These are phyloP conservation scores for Xylaria venustula DNA, from an alignment of 495 filamentous ascomycete species.

Conservation along the genomic window DNA sequence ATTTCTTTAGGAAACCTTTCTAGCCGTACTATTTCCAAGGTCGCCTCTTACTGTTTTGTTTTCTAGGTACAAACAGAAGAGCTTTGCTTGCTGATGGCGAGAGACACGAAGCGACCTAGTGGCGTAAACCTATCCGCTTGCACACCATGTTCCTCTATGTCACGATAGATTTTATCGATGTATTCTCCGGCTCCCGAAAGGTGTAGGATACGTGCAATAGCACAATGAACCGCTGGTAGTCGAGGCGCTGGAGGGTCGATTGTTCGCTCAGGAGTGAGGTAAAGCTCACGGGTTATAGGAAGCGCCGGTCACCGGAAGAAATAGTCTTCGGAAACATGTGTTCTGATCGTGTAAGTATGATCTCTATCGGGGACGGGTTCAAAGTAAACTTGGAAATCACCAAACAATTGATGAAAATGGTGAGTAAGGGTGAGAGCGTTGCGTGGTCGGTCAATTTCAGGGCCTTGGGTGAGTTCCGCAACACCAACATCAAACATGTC, in stretches of 20 bases:
- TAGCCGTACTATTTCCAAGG: not conserved
- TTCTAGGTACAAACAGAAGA: constrained; percentile 8
- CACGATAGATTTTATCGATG: constrained; percentile 33
- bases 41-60: not conserved
- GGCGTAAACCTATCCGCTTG: constrained; percentile 31
- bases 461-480: constrained; percentile 16
- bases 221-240: constrained; percentile 36
- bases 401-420: constrained; percentile 9
- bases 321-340: constrained; percentile 14
- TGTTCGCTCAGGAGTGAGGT: constrained; percentile 24
- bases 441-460: constrained; percentile 19
- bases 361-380: constrained; percentile 5
- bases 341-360: constrained; percentile 28
- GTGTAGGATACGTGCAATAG: constrained; percentile 34
- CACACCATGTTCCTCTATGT: constrained; percentile 29
- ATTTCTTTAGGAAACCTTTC: not conserved
- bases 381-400: constrained; percentile 19
- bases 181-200: constrained; percentile 36
- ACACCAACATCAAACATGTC: constrained; percentile 19
- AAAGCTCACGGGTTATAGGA: constrained; percentile 28
- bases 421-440: constrained; percentile 16
- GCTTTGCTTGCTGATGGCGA: constrained; percentile 5
- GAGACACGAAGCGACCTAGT: constrained; percentile 6
- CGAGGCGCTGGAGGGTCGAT: constrained; percentile 28
- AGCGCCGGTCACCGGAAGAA: constrained; percentile 30